Evolutionary conservation across 805 yeast genomes (phyloP), one percentile per base, ranked within the genome.

Genomic region (Starmera pachycereana): DNA sequence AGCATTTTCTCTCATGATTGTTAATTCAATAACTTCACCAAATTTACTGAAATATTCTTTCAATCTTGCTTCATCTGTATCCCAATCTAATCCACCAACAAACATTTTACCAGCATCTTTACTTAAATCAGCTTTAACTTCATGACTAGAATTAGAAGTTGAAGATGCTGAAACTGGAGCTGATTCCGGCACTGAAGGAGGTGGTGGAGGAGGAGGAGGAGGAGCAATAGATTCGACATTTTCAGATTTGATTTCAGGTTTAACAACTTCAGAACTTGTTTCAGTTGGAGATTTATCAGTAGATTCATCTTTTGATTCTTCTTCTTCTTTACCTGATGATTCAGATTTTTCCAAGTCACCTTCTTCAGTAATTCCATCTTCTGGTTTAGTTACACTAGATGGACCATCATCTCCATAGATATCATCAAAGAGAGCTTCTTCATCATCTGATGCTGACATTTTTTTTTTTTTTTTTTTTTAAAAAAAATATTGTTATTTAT

Each of bases 21-120:
- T 85, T 53, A 84, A 76, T 49, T 89, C 97, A 33, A 76, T 58
- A 40, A 90, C 89, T 47, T 82, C 90, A 51, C 98, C 98, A 58
- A 75, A 90, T 60, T 89, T 81, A 37, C 81, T 67, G 58, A 90
- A 90, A 59, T 90, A 90, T 40, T 77, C 80, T 49, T 72, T 78
- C 62, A 90, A 66, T 29, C 82, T 76, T 46, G 88, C 95, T 56
- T 90, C 97, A 12, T 89, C 80, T 12, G 98, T 90, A 57, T 90
- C 97, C 97, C 97, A 90, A 56, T 90, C 92, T 52, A 90, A 76
- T 38, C 98, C 98, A 47, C 98, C 98, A 60, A 87, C 76, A 55
- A 88, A 88, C 95, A 88, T 84, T 58, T 88, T 88, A 40, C 95
- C 94, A 47, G 79, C 79, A 52, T 85, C 96, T 48, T 78, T 74